These are phyloP conservation scores for Trichosporon sp. DNA, from an alignment of 1,284 basidiomycete genomes.

Conservation along the genomic window DNA sequence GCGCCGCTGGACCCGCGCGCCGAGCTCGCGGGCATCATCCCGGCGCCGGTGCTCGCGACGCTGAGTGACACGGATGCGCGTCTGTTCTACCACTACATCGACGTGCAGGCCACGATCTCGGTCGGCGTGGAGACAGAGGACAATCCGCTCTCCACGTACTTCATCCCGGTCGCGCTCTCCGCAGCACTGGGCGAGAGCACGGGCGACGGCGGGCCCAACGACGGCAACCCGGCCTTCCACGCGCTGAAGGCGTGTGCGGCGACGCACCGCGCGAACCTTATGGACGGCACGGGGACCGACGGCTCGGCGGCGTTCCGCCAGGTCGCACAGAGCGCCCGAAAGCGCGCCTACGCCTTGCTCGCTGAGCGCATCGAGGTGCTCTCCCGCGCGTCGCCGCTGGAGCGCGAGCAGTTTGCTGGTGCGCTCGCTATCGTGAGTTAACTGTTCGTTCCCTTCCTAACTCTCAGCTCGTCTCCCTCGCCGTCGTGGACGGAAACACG, in stretches of 20 bases:
- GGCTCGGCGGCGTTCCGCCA: conserved; percentile 8
- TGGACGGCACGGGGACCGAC: conserved; percentile 14
- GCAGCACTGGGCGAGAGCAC: conserved; percentile 1
- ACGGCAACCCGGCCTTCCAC: conserved; percentile 17
- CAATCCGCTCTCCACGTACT: conserved; percentile 13
- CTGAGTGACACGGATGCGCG: conserved; percentile 15
- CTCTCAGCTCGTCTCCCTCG: conserved; percentile 15
- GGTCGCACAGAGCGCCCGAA: conserved; percentile 11
- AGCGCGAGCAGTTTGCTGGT: conserved; percentile 16
- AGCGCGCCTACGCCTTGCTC: conserved; percentile 12
- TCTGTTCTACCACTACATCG: conserved; percentile 17
- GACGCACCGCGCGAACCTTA: conserved; percentile 19
- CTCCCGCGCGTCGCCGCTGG: not conserved
- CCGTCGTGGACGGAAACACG: conserved; percentile 18
- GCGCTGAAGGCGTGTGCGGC: conserved; percentile 15
- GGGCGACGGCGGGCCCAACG: conserved; percentile 5
- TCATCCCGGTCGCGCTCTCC: conserved; percentile 15
- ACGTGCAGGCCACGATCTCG: conserved; percentile 15
- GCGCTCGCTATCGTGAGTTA: conserved; percentile 9
- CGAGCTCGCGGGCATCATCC: conserved; percentile 7
- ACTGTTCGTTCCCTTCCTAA: not conserved
- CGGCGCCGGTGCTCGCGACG: conserved; percentile 8
- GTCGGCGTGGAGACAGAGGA: conserved; percentile 11
- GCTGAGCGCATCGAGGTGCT: not conserved
- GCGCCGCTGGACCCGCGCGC: conserved; percentile 14